Base-by-base conservation (phyloP, 2,329 filamentous ascomycete species). In the Exophiala sp. region DNA sequence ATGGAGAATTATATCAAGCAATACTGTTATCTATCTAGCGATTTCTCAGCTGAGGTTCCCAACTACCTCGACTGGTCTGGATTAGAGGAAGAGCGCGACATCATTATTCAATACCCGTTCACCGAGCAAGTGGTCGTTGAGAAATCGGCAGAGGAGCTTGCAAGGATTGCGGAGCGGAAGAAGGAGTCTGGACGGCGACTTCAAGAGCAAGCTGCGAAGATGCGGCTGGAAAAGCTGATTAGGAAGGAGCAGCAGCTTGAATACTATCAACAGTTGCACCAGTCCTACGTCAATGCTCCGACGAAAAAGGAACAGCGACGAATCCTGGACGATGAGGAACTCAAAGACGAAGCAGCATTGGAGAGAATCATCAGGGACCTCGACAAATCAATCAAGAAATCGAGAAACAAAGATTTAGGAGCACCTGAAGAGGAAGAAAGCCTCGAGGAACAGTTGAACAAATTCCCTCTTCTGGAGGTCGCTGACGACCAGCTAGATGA, bases 201-300 rank as follows among this genome's bases (percentile, higher is more conserved):
- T 21, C 94, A 99, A 70, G 91, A 96, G 65, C 94, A 99, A 71
- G 94, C 94, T 0, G 92, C 92, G 8, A 97, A 96, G 72, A 96
- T 96, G 90, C 86, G 94, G 6, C 76, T 99, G 0, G 94, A 99
- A 61, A 95, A 95, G 65, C 78, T 99, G 43, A 89, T 97, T 69
- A 88, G 89, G 66, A 99, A 99, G 71, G 94, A 99, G 72, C 85
- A 95, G 67, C 91, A 97, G 68, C 75, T 97, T 1, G 91, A 95
- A 63, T 96, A 96, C 71, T 96, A 91, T 77, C 91, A 90, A 67
- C 83, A 90, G 55, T 75, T 99, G 3, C 90, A 95, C 66, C 71
- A 76, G 33, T 84, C 83, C 59, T 77, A 96, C 8, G 39, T 54
- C 12, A 58, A 60, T 47, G 80, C 78, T 1, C 84, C 86, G 20